A percentile compares a stretch with the other conserved stretches of the same genome.
Evolutionary conservation across 306 rosid genomes (phyloP).

Genomic region (Luffa acutangula): DNA sequence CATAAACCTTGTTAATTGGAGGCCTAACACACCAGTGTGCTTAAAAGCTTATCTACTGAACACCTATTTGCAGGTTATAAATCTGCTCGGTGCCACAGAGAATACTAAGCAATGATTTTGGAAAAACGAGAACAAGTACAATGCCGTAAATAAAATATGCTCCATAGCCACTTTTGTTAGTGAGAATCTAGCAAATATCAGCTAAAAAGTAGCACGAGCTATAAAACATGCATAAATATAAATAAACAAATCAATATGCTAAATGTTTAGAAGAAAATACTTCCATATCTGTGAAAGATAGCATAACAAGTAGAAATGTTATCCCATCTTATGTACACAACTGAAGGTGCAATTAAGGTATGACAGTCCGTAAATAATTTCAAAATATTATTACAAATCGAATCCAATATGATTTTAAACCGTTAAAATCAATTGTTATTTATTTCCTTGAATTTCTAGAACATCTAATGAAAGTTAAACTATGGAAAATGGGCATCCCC

Average conservation of each 20-base stretch:
- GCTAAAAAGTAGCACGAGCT: neutral
- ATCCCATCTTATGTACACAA: neutral
- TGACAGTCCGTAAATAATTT: neutral
- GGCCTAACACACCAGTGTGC: no score
- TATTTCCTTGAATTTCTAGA: neutral
- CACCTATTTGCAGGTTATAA: neutral
- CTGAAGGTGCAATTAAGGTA: neutral
- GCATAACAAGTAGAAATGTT: neutral
- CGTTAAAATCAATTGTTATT: neutral
- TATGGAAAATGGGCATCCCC: neutral
- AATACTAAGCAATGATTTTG: neutral
- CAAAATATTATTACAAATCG: neutral
- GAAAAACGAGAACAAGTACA: neutral
- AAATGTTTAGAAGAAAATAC: neutral
- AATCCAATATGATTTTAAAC: neutral
- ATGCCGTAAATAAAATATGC: neutral
- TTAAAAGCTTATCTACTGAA: neutral
- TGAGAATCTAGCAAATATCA: neutral
- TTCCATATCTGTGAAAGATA: neutral
- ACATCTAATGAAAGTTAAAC: neutral
- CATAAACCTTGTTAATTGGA: no score
- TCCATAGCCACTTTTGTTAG: neutral
- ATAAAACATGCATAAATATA: neutral
- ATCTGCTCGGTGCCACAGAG: neutral
- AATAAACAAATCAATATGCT: neutral